Evolutionary conservation across 371 early-diverging fungal species (phyloP), one percentile per base, ranked within the genome.

Genomic region (Sporodiniella umbellata): DNA sequence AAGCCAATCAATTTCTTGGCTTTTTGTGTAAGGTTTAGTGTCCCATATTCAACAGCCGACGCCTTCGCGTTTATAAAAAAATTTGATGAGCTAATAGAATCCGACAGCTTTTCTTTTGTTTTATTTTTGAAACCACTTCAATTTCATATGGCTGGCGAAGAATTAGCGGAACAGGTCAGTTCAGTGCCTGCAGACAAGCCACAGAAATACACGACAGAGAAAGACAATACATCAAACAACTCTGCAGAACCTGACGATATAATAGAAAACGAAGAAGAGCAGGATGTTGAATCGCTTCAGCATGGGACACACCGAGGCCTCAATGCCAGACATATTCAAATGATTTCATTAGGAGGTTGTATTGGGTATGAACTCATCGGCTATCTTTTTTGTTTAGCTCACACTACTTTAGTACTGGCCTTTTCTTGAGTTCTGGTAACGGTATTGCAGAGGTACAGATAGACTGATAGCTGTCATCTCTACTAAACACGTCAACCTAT

Each of bases 331-430:
- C 90, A 90, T 45, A 68, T 90, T 58, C 73, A 82, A 51, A 91
- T 91, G 90, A 90, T 91, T 49, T 83, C 86, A 19, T 75, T 86
- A 17, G 87, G 86, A 33, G 88, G 88, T 46, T 82, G 84, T 1
- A 84, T 88, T 51, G 88, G 87, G 63, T 63, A 54, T 33, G 12
- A 25, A n/a, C 18, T 0, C 6, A 33, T 21, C 3, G n/a, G 17
- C 3, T 48, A 21, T 39, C 37, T 21, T 33, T 38, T 26, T 31
- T 2, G 10, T 18, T 47, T 14, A 43, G 21, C 42, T 19, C 26
- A 26, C 8, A 7, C n/a, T 31, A n/a, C n/a, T 49, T 18, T 33
- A 68, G 87, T 43, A 93, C 90, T 19, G 93, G 92, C 42, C 72
- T 93, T 21, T 93, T 91, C 61, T 69, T 93, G 39, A 89, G 83